Percentiles rank a stretch among this genome's conserved stretches.
These are phyloP conservation scores for Salmacisia buchloeana DNA, from an alignment of 1,284 basidiomycete genomes.

Conservation along the genomic window DNA sequence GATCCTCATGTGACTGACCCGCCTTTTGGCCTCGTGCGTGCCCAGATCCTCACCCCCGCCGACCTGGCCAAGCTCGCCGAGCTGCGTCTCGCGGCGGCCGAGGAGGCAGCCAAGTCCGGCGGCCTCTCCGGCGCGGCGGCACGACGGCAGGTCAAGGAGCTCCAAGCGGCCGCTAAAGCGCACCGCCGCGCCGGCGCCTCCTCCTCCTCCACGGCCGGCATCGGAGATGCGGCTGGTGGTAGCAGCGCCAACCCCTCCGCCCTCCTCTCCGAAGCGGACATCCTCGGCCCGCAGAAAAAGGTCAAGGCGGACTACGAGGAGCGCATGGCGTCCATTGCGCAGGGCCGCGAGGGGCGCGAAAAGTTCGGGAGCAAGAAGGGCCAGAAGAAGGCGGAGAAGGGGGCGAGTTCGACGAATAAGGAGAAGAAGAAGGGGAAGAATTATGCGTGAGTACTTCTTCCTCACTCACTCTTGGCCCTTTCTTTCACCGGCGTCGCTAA, in stretches of 20 bases:
- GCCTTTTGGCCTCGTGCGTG: not conserved
- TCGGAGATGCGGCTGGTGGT: slow-evolving; percentile 61
- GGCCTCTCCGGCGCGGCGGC: slow-evolving; percentile 35
- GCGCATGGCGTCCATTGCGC: slow-evolving; percentile 81
- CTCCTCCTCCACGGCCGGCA: slow-evolving; percentile 43
- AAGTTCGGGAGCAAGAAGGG: slow-evolving; percentile 67
- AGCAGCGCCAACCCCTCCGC: slow-evolving; percentile 52
- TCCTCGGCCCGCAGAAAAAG: slow-evolving; percentile 90
- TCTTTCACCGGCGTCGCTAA: not conserved
- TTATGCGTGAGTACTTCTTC: slow-evolving; percentile 26
- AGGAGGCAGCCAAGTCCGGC: slow-evolving; percentile 56
- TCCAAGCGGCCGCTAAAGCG: slow-evolving; percentile 55
- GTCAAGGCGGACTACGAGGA: slow-evolving; percentile 90
- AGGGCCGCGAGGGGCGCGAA: slow-evolving; percentile 89
- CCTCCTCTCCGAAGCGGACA: slow-evolving; percentile 53
- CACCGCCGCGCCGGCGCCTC: slow-evolving; percentile 51
- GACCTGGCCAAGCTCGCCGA: slow-evolving; percentile 92
- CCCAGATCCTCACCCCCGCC: slow-evolving; percentile 89
- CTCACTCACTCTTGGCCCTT: not conserved
- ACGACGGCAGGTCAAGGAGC: slow-evolving; percentile 61
- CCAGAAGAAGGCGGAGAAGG: slow-evolving; percentile 47
- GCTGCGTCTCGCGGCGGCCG: slow-evolving; percentile 70
- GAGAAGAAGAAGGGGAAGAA: slow-evolving; percentile 46
- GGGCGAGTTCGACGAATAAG: slow-evolving; percentile 37
- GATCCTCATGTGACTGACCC: slow-evolving; percentile 1